Conservation (phyloP, 1,139 yeast species). For the Blastobotrys malaysiensis region DNA sequence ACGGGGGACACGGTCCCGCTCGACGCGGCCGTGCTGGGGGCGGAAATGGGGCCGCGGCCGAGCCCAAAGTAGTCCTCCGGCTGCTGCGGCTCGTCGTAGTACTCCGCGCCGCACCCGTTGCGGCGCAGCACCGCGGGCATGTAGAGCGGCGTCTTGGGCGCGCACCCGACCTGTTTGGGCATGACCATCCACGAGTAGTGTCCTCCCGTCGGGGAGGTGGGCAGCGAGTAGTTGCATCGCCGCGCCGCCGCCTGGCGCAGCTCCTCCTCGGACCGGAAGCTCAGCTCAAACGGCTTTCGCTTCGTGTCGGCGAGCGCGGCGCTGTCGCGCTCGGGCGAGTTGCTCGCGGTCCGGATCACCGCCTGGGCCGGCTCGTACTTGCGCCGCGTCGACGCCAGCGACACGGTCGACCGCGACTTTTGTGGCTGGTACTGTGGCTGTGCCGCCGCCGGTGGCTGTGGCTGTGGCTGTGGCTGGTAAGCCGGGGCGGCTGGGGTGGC, state of each 20-base stretch:
- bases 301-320: constrained; percentile 1
- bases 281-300: background rate
- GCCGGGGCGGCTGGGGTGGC: background rate
- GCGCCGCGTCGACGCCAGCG: background rate
- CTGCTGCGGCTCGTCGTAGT: background rate
- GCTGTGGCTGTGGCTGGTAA: no score
- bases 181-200: background rate
- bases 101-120: constrained; percentile 26
- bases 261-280: constrained; percentile 9
- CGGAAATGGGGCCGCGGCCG: background rate
- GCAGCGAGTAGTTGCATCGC: constrained; percentile 14
- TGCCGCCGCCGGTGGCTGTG: no score
- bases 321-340: background rate
- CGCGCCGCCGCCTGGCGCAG: constrained; percentile 7
- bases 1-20: background rate
- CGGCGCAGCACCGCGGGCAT: constrained; percentile 83
- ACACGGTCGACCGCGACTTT: background rate
- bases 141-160: constrained; percentile 76
- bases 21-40: background rate
- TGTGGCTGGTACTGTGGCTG: no score
- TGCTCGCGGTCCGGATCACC: constrained; percentile 2
- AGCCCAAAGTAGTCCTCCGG: background rate
- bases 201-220: constrained; percentile 17
- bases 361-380: constrained; percentile 10
- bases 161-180: constrained; percentile 6